phyloP scores from a whole-genome alignment of 108 stramenopile species.

The Nannochloropsis oceanica region DNA sequence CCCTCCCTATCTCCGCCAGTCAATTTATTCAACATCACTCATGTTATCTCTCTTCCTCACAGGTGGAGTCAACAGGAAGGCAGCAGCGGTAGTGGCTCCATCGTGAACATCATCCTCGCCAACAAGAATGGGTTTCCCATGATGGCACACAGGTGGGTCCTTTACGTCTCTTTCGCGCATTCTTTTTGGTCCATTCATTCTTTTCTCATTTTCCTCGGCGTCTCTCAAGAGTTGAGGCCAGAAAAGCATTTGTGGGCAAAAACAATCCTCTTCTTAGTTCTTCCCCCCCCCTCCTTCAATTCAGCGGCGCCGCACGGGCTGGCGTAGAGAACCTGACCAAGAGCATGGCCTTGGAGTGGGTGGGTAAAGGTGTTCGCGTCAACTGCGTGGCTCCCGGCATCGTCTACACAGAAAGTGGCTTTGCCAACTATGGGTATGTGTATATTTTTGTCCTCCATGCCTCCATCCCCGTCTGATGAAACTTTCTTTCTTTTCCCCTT shows the following conservation, averaged over 20 bases:
- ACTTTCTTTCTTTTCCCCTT: background rate
- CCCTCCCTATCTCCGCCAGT: too few relatives aligned
- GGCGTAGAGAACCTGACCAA: constrained; percentile 71
- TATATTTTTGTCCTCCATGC: constrained; percentile 15
- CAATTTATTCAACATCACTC: too few relatives aligned
- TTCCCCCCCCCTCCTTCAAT: background rate
- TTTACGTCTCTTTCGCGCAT: background rate
- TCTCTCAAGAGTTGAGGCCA: background rate
- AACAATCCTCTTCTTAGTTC: background rate
- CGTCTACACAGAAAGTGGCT: constrained; percentile 61
- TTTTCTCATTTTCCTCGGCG: background rate
- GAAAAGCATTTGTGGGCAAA: background rate
- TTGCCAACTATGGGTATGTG: constrained; percentile 58
- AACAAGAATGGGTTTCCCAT: constrained; percentile 67
- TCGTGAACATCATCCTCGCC: constrained; percentile 67
- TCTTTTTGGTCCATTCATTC: background rate
- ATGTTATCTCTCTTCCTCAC: background rate
- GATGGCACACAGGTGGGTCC: constrained; percentile 46
- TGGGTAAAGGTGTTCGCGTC: constrained; percentile 54
- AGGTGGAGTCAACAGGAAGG: background rate
- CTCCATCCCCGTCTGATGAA: background rate
- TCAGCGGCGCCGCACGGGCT: constrained; percentile 53
- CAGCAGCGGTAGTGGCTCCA: constrained; percentile 41
- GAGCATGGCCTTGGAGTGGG: constrained; percentile 65
- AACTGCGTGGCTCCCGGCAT: constrained; percentile 73